These are phyloP conservation scores for Colletotrichum lupini DNA, from an alignment of 2,329 filamentous ascomycete species.

Conservation along the genomic window DNA sequence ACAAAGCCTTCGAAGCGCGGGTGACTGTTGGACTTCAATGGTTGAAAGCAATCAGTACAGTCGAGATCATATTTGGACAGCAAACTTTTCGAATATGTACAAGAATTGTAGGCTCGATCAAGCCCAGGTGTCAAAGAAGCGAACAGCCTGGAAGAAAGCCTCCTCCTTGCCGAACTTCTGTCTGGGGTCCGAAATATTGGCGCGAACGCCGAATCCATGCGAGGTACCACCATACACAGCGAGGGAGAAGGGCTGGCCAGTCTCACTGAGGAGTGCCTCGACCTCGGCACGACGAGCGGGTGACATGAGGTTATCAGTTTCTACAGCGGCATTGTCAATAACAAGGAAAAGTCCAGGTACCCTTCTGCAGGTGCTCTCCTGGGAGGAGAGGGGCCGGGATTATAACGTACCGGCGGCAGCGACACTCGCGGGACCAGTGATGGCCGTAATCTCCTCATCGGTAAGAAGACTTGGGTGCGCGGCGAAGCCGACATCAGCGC, in stretches of 20 bases:
- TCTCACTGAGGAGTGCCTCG: slow-evolving; percentile 68
- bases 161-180: slow-evolving; percentile 80
- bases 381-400: not conserved
- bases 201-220: slow-evolving; percentile 81
- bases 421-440: slow-evolving; percentile 68
- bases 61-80: not conserved
- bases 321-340: slow-evolving; percentile 43
- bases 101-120: not conserved
- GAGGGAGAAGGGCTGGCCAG: slow-evolving; percentile 72
- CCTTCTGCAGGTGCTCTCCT: not conserved
- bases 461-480: slow-evolving; percentile 74
- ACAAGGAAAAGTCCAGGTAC: not conserved
- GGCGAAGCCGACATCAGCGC: slow-evolving; percentile 68
- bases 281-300: slow-evolving; percentile 62
- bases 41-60: not conserved
- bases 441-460: slow-evolving; percentile 66
- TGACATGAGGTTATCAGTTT: slow-evolving; percentile 70
- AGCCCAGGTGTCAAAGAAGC: slow-evolving; percentile 74
- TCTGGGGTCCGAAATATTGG: slow-evolving; percentile 61
- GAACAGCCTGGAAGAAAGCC: slow-evolving; percentile 80
- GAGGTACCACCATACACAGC: slow-evolving; percentile 74
- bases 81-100: not conserved
- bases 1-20: not conserved
- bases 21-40: not conserved
- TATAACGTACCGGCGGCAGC: slow-evolving; percentile 66